Evolutionary conservation across 192 early-diverging fungal species (phyloP).

Genomic region (Allomyces macrogynus): DNA sequence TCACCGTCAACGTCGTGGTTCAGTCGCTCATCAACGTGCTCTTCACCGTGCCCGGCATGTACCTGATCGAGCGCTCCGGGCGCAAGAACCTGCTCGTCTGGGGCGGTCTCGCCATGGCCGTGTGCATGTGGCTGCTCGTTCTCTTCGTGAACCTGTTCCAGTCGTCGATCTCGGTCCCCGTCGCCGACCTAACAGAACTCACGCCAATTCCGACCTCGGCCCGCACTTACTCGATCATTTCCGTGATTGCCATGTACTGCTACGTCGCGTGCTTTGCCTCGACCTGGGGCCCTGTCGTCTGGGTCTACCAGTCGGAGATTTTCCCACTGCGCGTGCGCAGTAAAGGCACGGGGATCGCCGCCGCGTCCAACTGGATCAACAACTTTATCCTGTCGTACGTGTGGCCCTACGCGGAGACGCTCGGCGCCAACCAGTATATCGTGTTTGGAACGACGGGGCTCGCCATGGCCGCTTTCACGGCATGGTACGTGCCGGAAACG

Average conservation of each 20-base stretch:
- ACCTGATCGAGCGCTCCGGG: too few relatives aligned
- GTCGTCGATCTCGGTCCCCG: too few relatives aligned
- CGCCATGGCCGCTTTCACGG: constrained; percentile 38
- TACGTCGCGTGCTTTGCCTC: constrained; percentile 60
- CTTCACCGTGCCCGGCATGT: constrained; percentile 66
- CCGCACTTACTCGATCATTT: too few relatives aligned
- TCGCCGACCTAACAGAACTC: too few relatives aligned
- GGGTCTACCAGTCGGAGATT: constrained; percentile 85
- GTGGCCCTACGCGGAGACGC: constrained; percentile 23
- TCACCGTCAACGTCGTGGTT: constrained; percentile 66
- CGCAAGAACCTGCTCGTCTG: too few relatives aligned
- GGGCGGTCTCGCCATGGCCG: too few relatives aligned
- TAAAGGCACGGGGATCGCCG: constrained; percentile 64
- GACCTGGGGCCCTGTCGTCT: constrained; percentile 82
- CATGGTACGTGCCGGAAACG: constrained; percentile 39
- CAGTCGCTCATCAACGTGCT: constrained; percentile 65
- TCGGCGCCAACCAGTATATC: constrained; percentile 21
- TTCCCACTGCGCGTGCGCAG: constrained; percentile 73
- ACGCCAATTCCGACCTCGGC: too few relatives aligned
- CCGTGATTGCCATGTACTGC: too few relatives aligned
- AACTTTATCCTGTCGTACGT: constrained; percentile 59
- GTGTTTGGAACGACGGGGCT: constrained; percentile 33
- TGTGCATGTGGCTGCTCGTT: too few relatives aligned
- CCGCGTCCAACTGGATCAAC: constrained; percentile 79
- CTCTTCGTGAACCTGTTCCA: too few relatives aligned